A percentile compares a stretch with the other conserved stretches of the same genome.
Evolutionary conservation across 805 yeast genomes (phyloP).

Genomic region (Candida methanosorbosa): DNA sequence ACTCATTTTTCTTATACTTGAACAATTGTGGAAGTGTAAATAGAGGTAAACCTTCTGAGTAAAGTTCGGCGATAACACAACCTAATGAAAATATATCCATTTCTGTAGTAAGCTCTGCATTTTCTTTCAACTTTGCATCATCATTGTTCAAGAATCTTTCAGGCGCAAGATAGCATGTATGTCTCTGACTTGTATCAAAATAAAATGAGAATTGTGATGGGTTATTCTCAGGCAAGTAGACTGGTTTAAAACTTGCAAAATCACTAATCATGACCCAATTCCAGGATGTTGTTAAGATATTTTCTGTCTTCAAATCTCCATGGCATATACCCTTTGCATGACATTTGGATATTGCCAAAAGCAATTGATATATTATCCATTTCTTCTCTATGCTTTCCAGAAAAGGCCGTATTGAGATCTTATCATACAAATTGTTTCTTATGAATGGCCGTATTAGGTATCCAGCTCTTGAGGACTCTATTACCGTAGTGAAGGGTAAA

Average conservation of each 20-base stretch:
- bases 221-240: slow-evolving; percentile 80
- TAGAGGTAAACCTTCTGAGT: slow-evolving; percentile 76
- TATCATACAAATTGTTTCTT: slow-evolving; percentile 75
- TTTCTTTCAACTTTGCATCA: slow-evolving; percentile 5
- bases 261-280: slow-evolving; percentile 80
- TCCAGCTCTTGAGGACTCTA: slow-evolving; percentile 89
- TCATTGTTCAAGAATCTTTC: slow-evolving; percentile 58
- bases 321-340: slow-evolving; percentile 61
- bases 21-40: slow-evolving; percentile 84
- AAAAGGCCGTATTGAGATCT: slow-evolving; percentile 82
- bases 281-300: slow-evolving; percentile 79
- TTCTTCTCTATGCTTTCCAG: slow-evolving; percentile 70
- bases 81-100: slow-evolving; percentile 84
- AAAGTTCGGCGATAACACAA: slow-evolving; percentile 86
- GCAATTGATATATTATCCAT: slow-evolving; percentile 77
- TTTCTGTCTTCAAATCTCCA: slow-evolving; percentile 91
- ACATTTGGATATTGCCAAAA: slow-evolving; percentile 52
- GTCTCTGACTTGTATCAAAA: slow-evolving; percentile 82
- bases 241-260: slow-evolving; percentile 81
- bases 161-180: slow-evolving; percentile 90
- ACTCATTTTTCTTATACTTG: slow-evolving; percentile 67
- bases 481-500: slow-evolving; percentile 60
- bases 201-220: slow-evolving; percentile 89
- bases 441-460: slow-evolving; percentile 79
- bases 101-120: slow-evolving; percentile 35